Evolutionary conservation across 108 stramenopile species (phyloP), one percentile per base, ranked within the genome.

Genomic region (Nitzschia sp.): DNA sequence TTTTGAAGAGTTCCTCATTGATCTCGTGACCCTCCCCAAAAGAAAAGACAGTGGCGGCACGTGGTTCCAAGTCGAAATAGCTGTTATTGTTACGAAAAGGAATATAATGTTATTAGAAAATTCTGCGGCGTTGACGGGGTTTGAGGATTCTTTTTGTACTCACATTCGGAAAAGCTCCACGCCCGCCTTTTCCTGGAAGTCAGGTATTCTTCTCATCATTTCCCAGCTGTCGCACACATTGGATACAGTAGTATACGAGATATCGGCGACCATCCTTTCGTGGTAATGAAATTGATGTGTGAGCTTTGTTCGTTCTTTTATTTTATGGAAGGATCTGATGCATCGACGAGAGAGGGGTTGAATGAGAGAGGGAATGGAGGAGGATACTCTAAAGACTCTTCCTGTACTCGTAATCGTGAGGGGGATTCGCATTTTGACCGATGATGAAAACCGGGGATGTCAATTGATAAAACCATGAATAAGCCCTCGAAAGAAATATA

Each of bases 161-260:
- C 45, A 77, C 76, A 48, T 63, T 31, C 44, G 68, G 31, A 70
- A 77, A 19, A 77, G 69, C 17, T 53, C 26, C 21, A 45, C 33
- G 3, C 76, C 76, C 19, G 53, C 63, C 2, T 35, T 41, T 27
- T 44, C 52, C 34, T 64, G 65, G 41, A 64, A 80, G 72, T 80
- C 69, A 16, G 54, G 16, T 23, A 58, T 69, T 34, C 69, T 38
- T 23, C 63, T 22, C 21, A 80, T 35, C 46, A 29, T 32, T 19
- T 74, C 73, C 79, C 79, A 80, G 25, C 61, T 74, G 29, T 73
- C 64, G 13, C 69, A 56, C 23, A 73, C 68, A 55, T 54, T 63
- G 52, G 78, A 71, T 2, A 68, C 53, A 15, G 78, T 79, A 8
- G 19, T 58, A 21, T 73, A 79, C 22, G 47, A 68, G 45, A 79